Base-by-base conservation (phyloP, 352 stramenopile genomes). In the Pythium insidiosum region DNA sequence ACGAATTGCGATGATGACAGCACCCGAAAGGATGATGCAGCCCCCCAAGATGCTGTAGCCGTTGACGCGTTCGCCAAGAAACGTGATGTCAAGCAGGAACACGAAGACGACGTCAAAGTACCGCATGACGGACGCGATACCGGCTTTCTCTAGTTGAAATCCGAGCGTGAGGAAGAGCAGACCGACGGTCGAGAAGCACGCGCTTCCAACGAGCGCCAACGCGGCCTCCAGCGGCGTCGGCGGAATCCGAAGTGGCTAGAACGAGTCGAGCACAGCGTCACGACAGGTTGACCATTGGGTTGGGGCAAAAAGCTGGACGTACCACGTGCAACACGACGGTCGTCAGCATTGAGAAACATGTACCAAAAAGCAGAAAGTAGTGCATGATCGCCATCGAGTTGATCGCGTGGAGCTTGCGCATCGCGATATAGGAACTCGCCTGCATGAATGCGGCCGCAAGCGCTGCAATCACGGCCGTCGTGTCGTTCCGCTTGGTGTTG, bases 1-100 rank as follows among this genome's bases (percentile, higher is more conserved):
- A n/a, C n/a, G n/a, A n/a, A n/a, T n/a, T n/a, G n/a, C n/a, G n/a
- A n/a, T n/a, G n/a, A n/a, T n/a, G n/a, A n/a, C n/a, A n/a, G n/a
- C n/a, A n/a, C n/a, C n/a, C n/a, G n/a, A n/a, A n/a, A n/a, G n/a
- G 48, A 89, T 89, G 43, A 87, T 85, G 31, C 28, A 21, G 24
- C 35, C 72, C 5, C 59, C 59, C 4, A 63, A 35, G n/a, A 65
- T 28, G 55, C 50, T 58, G 31, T 48, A 61, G 23, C 24, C 12
- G 41, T 41, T 58, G 33, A 68, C 55, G 19, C 23, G 18, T 47
- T 68, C 59, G 15, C 52, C 45, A 2, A 63, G 53, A 5, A 61
- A 38, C 9, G 55, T 26, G 12, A 43, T 36, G 40, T 68, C 53
- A 44, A 47, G 61, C 0, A 63, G 21, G 37, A 68, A 68, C 1